Conservation (phyloP, 495 filamentous ascomycete genomes). For the Bacidia gigantensis region DNA sequence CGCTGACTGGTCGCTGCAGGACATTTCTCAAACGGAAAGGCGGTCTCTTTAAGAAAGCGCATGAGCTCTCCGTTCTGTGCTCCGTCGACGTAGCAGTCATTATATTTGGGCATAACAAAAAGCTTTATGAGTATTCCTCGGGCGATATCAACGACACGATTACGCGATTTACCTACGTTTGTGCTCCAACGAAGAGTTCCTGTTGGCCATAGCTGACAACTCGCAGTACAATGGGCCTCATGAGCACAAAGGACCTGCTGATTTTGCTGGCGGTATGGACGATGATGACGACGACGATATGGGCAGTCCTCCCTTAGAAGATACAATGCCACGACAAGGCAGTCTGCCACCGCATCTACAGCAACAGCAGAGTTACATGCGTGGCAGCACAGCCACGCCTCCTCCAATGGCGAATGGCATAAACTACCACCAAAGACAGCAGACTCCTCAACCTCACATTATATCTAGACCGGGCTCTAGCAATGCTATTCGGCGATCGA, state of each 20-base stretch:
- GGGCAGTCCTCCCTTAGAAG: conserved; percentile 47
- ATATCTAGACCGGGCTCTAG: conserved; percentile 71
- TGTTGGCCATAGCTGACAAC: conserved; percentile 2
- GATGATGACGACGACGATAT: conserved; percentile 86
- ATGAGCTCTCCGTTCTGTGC: conserved; percentile 94
- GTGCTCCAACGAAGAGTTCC: conserved; percentile 26
- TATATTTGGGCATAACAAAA: conserved; percentile 96
- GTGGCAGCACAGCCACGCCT: conserved; percentile 77
- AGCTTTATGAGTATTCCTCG: conserved; percentile 94
- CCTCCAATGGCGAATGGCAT: conserved; percentile 78
- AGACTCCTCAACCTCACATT: conserved; percentile 66
- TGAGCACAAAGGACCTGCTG: conserved; percentile 89
- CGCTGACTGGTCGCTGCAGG: conserved; percentile 31
- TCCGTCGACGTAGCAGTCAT: conserved; percentile 97
- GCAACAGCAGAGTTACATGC: conserved; percentile 58
- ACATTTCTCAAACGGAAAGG: conserved; percentile 98
- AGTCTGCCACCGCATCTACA: conserved; percentile 61
- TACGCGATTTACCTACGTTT: conserved; percentile 73
- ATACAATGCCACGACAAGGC: conserved; percentile 42
- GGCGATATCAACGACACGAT: conserved; percentile 83
- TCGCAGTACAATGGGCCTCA: conserved; percentile 75
- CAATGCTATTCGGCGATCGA: conserved; percentile 60
- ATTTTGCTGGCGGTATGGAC: conserved; percentile 78
- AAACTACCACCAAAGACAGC: conserved; percentile 54
- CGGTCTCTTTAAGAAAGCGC: conserved; percentile 97